Conservation (phyloP, 345 rosid genomes). For the Pseudoturritis turrita region DNA sequence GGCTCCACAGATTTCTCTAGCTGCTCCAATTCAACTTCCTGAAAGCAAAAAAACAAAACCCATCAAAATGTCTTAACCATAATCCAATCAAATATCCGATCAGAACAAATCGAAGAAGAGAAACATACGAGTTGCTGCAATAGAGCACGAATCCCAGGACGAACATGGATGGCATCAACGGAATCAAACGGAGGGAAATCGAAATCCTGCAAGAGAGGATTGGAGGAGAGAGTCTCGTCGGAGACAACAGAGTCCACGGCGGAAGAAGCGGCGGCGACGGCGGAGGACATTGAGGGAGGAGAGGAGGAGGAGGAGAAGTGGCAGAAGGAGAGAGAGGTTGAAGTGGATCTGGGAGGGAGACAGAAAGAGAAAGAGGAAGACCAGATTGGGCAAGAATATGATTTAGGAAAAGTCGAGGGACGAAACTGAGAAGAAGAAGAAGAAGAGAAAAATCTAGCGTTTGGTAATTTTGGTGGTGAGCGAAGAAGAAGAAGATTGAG, state of each 20-base stretch:
- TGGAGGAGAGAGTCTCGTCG: constrained; percentile 22
- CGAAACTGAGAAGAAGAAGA: constrained; percentile 35
- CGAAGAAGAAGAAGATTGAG: constrained; percentile 37
- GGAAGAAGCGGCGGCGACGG: constrained; percentile 9
- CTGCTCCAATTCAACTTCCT: constrained; percentile 72
- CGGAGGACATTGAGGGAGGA: constrained; percentile 40
- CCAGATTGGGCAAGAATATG: constrained; percentile 52
- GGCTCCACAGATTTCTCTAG: constrained; percentile 78
- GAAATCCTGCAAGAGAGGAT: constrained; percentile 66
- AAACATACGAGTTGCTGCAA: constrained; percentile 55
- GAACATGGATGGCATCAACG: constrained; percentile 59
- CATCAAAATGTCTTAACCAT: not conserved
- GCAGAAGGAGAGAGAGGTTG: constrained; percentile 15
- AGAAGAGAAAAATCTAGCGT: constrained; percentile 24
- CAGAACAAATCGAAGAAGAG: not conserved
- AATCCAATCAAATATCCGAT: not conserved
- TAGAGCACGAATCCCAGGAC: constrained; percentile 66
- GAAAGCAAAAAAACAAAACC: not conserved
- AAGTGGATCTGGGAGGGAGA: constrained; percentile 31
- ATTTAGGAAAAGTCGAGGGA: constrained; percentile 33
- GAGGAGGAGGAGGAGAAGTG: constrained; percentile 30
- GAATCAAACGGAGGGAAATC: constrained; percentile 72
- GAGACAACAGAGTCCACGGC: not conserved
- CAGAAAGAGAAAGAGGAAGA: constrained; percentile 51
- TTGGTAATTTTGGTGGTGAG: not conserved